These are phyloP conservation scores for Lactifluus pinguis DNA, from an alignment of 768 basidiomycete species.

Conservation along the genomic window DNA sequence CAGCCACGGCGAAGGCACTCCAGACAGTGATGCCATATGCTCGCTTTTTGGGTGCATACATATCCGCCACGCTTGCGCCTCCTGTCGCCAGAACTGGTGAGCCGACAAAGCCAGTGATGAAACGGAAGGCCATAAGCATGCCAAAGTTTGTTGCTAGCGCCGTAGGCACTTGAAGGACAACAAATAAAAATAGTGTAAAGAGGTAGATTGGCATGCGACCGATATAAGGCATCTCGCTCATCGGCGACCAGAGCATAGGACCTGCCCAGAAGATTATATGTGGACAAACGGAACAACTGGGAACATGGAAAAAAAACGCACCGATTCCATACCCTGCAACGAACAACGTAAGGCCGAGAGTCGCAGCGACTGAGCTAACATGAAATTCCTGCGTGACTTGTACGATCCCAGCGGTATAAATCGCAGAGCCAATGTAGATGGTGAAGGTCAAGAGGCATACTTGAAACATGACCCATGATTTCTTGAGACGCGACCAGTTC, in stretches of 20 bases:
- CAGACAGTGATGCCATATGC: conserved; percentile 24
- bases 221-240: conserved; percentile 28
- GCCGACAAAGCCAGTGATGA: conserved; percentile 29
- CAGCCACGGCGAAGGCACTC: conserved; percentile 23
- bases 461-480: conserved; percentile 26
- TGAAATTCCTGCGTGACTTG: conserved; percentile 24
- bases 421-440: conserved; percentile 29
- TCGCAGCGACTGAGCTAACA: conserved; percentile 24
- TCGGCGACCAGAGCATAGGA: conserved; percentile 24
- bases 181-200: conserved; percentile 25
- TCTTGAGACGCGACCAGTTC: conserved; percentile 27
- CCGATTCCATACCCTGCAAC: conserved; percentile 22
- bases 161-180: conserved; percentile 28
- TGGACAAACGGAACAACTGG: neutral
- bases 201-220: conserved; percentile 30
- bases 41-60: conserved; percentile 21
- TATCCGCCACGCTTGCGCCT: conserved; percentile 24
- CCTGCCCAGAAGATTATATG: conserved; percentile 17
- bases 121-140: conserved; percentile 29
- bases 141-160: conserved; percentile 26
- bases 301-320: neutral
- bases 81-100: conserved; percentile 30
- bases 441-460: conserved; percentile 28
- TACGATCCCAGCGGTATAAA: conserved; percentile 26
- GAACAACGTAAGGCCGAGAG: conserved; percentile 27